Conservation (phyloP, 1,139 yeast genomes). For the Pneumocystis murina region DNA sequence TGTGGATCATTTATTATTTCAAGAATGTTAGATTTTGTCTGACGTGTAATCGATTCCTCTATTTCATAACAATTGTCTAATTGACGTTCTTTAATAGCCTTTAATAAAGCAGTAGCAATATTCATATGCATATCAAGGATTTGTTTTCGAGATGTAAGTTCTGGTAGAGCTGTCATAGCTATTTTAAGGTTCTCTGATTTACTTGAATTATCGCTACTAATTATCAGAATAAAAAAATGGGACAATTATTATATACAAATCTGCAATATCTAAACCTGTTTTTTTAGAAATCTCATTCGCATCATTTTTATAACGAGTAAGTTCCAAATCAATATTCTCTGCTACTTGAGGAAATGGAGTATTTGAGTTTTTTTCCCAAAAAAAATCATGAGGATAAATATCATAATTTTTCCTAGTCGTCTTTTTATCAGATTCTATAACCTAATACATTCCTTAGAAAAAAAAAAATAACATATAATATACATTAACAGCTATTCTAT, state of each 20-base stretch:
- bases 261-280: conserved; percentile 47
- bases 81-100: conserved; percentile 69
- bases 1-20: conserved; percentile 29
- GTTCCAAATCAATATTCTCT: conserved; percentile 77
- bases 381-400: conserved; percentile 81
- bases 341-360: conserved; percentile 96
- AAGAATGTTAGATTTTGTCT: conserved; percentile 33
- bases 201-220: conserved; percentile 23
- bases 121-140: conserved; percentile 96
- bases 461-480: conserved; percentile 19
- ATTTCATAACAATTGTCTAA: conserved; percentile 85
- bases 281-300: conserved; percentile 72
- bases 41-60: conserved; percentile 46
- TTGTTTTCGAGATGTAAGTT: conserved; percentile 71
- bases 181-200: conserved; percentile 59
- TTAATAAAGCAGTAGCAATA: conserved; percentile 68
- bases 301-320: conserved; percentile 66
- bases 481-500: conserved; percentile 51
- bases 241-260: conserved; percentile 9
- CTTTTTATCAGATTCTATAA: conserved; percentile 17
- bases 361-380: conserved; percentile 73
- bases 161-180: conserved; percentile 86
- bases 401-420: conserved; percentile 48
- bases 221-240: background rate
- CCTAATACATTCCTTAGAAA: conserved; percentile 8